Conservation (phyloP, 2,329 filamentous ascomycete species). For the Geosmithia morbida region DNA sequence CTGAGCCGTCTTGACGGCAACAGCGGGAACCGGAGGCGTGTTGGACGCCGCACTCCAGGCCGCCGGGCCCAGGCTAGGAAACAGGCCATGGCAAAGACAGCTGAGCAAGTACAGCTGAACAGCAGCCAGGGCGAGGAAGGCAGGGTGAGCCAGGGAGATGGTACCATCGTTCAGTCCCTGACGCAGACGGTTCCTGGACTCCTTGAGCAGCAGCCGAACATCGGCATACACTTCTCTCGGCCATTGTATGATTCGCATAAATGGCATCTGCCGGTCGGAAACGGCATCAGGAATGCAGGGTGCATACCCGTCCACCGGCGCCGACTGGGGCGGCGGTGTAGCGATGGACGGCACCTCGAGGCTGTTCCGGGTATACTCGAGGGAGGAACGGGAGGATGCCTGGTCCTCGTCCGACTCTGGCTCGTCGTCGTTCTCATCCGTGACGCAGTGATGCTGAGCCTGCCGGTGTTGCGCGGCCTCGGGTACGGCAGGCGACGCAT, state of each 20-base stretch:
- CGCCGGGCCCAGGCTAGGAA: not conserved
- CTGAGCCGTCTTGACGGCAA: not conserved
- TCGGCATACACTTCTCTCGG: not conserved
- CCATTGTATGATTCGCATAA: too few species aligned
- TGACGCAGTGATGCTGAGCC: not conserved
- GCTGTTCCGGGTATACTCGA: conserved; percentile 33
- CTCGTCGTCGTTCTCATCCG: not conserved
- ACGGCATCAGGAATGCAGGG: too few species aligned
- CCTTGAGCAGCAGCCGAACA: not conserved
- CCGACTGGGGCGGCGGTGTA: conserved; percentile 9
- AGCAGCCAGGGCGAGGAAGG: not conserved
- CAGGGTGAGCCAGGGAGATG: not conserved
- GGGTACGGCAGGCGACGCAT: not conserved
- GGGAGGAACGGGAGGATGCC: conserved; percentile 22
- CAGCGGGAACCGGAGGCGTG: not conserved
- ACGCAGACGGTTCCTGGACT: not conserved
- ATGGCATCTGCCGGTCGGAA: too few species aligned
- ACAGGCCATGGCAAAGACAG: not conserved
- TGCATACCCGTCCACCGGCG: too few species aligned
- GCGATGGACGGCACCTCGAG: conserved; percentile 26
- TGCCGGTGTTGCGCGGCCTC: not conserved
- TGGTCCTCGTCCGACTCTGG: conserved; percentile 18
- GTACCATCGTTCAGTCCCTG: not conserved
- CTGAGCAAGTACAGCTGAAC: not conserved
- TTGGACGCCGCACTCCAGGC: not conserved